These are phyloP conservation scores for Salvia miltiorrhiza DNA, from an alignment of 257 asterid genomes.

Conservation along the genomic window DNA sequence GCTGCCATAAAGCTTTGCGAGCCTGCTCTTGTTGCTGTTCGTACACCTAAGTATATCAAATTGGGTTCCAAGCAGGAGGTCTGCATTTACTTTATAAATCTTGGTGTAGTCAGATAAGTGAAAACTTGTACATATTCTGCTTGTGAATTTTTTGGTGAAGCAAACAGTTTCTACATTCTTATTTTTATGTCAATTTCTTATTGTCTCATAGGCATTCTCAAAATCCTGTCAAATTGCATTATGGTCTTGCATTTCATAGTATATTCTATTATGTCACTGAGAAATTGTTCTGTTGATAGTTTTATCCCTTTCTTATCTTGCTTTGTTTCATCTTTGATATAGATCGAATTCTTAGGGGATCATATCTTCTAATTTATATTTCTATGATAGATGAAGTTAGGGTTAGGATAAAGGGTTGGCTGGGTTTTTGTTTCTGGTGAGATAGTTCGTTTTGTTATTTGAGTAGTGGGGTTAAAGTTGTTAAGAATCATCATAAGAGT, in stretches of 20 bases:
- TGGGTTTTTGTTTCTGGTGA: background rate
- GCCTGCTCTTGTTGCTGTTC: slow-evolving; percentile 76
- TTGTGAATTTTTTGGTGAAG: background rate
- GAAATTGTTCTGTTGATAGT: background rate
- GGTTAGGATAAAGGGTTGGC: background rate
- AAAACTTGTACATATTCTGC: background rate
- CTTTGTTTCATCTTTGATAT: background rate
- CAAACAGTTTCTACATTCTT: background rate
- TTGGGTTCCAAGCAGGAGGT: slow-evolving; percentile 95
- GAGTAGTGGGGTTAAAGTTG: background rate
- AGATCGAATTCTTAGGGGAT: background rate
- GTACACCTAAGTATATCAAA: slow-evolving; percentile 69
- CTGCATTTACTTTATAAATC: slow-evolving; percentile 17
- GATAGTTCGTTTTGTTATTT: background rate
- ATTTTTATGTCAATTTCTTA: background rate
- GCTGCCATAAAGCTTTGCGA: slow-evolving; percentile 92
- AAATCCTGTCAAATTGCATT: background rate
- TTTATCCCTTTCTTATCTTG: background rate
- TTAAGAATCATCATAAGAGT: background rate
- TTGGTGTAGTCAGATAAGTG: background rate
- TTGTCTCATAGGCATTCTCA: background rate
- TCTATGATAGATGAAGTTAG: background rate
- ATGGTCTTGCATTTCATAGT: slow-evolving; percentile 6
- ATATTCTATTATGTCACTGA: background rate
- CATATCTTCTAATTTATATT: background rate